These are phyloP conservation scores for Fagopyrum homotropicum DNA, from an alignment of 148 eudicot genomes.

Conservation along the genomic window DNA sequence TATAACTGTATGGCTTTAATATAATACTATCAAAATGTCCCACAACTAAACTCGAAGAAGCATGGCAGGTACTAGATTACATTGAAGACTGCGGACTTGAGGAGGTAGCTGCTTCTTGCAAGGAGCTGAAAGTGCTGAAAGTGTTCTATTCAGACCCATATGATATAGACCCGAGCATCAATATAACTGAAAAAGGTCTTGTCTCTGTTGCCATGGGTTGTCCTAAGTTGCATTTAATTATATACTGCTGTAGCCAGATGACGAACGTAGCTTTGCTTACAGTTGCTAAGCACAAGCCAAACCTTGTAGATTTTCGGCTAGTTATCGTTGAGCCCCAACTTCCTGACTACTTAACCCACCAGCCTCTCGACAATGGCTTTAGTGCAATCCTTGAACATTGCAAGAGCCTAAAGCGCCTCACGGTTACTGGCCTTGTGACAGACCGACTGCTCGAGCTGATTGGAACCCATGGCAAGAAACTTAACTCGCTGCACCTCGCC, in stretches of 20 bases:
- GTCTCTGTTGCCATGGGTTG: not conserved
- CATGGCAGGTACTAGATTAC: constrained; percentile 13
- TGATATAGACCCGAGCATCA: not conserved
- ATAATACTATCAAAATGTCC: too few species aligned
- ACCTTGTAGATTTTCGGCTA: constrained; percentile 40
- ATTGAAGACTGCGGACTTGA: constrained; percentile 4
- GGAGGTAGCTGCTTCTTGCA: not conserved
- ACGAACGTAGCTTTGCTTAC: constrained; percentile 44
- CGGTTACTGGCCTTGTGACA: constrained; percentile 54
- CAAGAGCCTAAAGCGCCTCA: constrained; percentile 41
- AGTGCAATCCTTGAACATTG: constrained; percentile 52
- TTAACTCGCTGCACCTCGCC: not conserved
- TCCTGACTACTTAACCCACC: constrained; percentile 47
- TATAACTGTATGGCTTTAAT: too few species aligned
- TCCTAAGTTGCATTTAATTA: not conserved
- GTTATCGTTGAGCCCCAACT: constrained; percentile 50
- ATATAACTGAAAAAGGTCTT: not conserved
- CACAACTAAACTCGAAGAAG: too few species aligned
- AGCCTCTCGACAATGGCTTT: constrained; percentile 55
- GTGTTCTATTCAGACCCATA: not conserved
- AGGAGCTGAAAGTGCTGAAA: not conserved
- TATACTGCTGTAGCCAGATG: constrained; percentile 27
- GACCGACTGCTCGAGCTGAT: constrained; percentile 46
- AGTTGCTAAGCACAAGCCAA: constrained; percentile 45
- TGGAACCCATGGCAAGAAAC: constrained; percentile 47